These are phyloP conservation scores for Candida tammaniensis DNA, from an alignment of 805 yeast genomes.

Conservation along the genomic window DNA sequence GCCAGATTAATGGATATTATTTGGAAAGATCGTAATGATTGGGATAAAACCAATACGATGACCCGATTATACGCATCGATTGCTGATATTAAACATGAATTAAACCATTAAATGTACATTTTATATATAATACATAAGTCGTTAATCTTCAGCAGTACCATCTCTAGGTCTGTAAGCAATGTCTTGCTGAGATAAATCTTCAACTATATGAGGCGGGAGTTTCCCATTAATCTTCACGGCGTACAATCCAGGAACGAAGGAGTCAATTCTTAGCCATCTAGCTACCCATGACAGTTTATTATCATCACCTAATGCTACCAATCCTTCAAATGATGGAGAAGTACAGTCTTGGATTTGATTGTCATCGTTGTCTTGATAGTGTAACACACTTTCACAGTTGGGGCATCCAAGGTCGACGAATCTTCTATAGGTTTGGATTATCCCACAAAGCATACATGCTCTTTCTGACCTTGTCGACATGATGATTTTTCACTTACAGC, in stretches of 20 bases:
- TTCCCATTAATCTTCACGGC: constrained; percentile 93
- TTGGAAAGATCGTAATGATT: constrained; percentile 60
- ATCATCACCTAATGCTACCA: constrained; percentile 86
- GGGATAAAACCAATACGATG: constrained; percentile 43
- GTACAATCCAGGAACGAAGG: constrained; percentile 83
- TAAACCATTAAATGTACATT: constrained; percentile 5
- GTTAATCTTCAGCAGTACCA: constrained; percentile 71
- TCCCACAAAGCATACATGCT: constrained; percentile 97
- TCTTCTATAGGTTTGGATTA: constrained; percentile 71
- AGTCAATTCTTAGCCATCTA: constrained; percentile 88
- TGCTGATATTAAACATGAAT: constrained; percentile 11
- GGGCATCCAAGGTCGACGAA: constrained; percentile 92
- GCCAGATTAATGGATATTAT: constrained; percentile 68
- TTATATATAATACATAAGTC: constrained; percentile 1
- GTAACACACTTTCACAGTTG: constrained; percentile 87
- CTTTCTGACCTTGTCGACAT: constrained; percentile 70
- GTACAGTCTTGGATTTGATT: constrained; percentile 87
- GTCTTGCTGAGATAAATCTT: constrained; percentile 69
- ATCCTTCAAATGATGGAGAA: constrained; percentile 93
- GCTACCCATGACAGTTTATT: constrained; percentile 89
- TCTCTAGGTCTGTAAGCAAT: constrained; percentile 91
- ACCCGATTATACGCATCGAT: constrained; percentile 25
- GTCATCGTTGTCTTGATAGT: constrained; percentile 74
- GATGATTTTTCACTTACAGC: no score
- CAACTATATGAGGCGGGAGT: constrained; percentile 80